phyloP scores from a whole-genome alignment of 2,329 filamentous ascomycete species.

The Colletotrichum navitas region DNA sequence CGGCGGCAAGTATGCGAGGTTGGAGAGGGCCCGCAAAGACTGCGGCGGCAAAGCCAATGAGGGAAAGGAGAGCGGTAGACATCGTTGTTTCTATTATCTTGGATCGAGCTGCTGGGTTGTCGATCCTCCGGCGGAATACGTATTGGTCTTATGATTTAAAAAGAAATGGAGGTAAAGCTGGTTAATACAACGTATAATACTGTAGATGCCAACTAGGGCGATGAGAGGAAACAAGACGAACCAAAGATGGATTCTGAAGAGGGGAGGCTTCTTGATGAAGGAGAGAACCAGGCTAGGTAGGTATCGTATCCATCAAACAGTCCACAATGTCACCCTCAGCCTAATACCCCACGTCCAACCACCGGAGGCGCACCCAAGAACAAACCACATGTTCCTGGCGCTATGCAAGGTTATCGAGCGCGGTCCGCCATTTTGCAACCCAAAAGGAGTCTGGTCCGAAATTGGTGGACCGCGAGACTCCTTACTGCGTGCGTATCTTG shows the following conservation, averaged over 20 bases:
- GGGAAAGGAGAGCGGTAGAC: slow-evolving; percentile 2
- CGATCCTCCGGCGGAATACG: not conserved
- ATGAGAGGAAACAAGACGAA: not conserved
- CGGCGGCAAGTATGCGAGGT: slow-evolving; percentile 28
- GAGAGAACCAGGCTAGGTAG: too few relatives aligned
- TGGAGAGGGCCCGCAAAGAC: slow-evolving; percentile 2
- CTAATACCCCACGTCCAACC: not conserved
- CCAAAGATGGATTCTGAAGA: not conserved
- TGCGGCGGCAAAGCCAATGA: slow-evolving; percentile 15
- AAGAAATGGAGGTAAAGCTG: not conserved
- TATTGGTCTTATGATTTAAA: not conserved
- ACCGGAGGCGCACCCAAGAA: not conserved
- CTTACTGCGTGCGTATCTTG: not conserved
- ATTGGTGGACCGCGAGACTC: not conserved
- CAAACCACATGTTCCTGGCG: not conserved
- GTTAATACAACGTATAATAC: not conserved
- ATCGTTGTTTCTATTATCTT: not conserved
- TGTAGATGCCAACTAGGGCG: slow-evolving; percentile 9
- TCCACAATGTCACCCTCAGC: not conserved
- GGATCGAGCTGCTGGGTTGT: not conserved
- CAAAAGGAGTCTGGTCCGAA: not conserved
- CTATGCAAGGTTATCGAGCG: not conserved
- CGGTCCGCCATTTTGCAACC: not conserved
- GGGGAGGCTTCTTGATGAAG: not conserved
- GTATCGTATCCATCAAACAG: not conserved